Base-by-base conservation (phyloP, 495 filamentous ascomycete genomes). In the Penicillium malachiteum region DNA sequence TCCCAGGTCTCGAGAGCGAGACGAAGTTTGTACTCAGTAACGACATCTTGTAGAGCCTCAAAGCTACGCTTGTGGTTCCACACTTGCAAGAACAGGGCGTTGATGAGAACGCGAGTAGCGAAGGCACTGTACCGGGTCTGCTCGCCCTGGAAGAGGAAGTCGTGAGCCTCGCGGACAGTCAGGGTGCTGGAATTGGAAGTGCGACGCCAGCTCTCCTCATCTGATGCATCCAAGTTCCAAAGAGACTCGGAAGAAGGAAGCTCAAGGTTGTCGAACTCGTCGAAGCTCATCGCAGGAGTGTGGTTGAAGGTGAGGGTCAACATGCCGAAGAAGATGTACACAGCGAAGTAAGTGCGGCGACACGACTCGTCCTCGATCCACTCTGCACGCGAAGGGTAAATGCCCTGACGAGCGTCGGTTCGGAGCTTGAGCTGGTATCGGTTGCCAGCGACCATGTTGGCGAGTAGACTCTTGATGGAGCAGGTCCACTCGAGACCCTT, bases 61-160 rank as follows among this genome's bases (percentile, higher is more conserved):
- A 93, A 92, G 72, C 89, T 96, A 58, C 94, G 89, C 82, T 97
- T 96, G 76, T 97, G 91, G 67, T 92, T 94, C 94, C 93, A 98
- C 5, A 98, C 94, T 66, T 97, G 94, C 53, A 98, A 81, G 82
- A 97, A 98, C 54, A 98, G 84, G 5, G 95, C 92, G 69, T 97
- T 98, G 82, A 98, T 98, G 87, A 98, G 91, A 63, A 97, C 90
- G 49, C 94, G 91, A 5, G 95, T 96, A 3, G 92, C 93, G 71
- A 97, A 97, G 9, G 94, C 95, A 69, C 93, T 97, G 79, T 97
- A 98, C 57, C 89, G 89, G 16, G 91, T 84, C 39, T 87, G 81
- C 58, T 96, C 92, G 51, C 92, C 94, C 66, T 94, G 91, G 81
- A 96, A 97, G 6, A 98, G 84, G 54, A 89, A 90, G 68, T 95